Percentiles rank a stretch among this genome's conserved stretches.
Evolutionary conservation across 305 asterid species (phyloP).

Genomic region (Fraxinus latifolia): DNA sequence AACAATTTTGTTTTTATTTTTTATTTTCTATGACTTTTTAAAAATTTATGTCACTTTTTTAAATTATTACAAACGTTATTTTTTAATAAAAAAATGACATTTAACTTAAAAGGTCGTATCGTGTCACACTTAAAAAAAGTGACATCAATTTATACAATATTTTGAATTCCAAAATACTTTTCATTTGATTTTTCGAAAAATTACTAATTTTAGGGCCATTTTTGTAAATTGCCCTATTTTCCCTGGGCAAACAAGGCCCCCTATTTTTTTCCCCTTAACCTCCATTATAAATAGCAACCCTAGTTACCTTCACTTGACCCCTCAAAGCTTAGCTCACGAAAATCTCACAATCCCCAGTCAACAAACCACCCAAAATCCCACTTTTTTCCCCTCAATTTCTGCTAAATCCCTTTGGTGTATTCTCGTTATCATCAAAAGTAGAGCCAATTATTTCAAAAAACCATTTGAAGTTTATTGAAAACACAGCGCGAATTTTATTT

Average conservation of each 20-base stretch:
- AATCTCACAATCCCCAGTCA: not conserved
- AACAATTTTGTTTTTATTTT: no score
- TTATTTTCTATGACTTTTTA: no score
- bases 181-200: no score
- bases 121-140: no score
- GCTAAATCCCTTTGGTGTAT: not conserved
- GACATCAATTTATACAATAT: no score
- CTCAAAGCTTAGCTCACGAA: not conserved
- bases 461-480: not conserved
- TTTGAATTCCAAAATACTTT: no score
- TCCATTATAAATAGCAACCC: slow-evolving; percentile 40
- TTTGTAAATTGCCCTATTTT: no score
- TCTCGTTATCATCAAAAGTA: not conserved
- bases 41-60: no score
- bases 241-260: not conserved
- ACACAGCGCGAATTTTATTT: not conserved
- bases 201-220: no score
- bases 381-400: not conserved
- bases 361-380: not conserved
- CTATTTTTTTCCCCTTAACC: not conserved
- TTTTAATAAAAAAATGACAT: no score
- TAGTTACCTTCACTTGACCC: slow-evolving; percentile 24
- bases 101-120: no score
- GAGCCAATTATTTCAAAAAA: not conserved
- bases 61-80: no score